These are phyloP conservation scores for Suhomyces panamericanus DNA, from an alignment of 1,139 yeast species.

Conservation along the genomic window DNA sequence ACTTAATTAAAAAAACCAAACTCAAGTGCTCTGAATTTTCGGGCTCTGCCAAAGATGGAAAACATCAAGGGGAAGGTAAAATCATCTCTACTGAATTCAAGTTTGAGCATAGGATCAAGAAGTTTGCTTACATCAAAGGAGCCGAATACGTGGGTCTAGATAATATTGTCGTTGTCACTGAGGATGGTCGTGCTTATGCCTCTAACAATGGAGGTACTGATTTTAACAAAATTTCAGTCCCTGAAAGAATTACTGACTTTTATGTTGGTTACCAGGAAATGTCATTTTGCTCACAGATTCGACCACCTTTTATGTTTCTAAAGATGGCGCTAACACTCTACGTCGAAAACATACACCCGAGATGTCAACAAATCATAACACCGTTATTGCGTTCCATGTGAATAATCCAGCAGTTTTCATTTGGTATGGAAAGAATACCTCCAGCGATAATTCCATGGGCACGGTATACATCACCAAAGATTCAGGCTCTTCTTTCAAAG, in stretches of 20 bases:
- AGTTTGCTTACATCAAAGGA: conserved; percentile 57
- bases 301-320: conserved; percentile 54
- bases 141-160: conserved; percentile 53
- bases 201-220: conserved; percentile 78
- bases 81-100: conserved; percentile 24
- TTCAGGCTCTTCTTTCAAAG: conserved; percentile 62
- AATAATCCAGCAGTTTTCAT: conserved; percentile 58
- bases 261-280: conserved; percentile 63
- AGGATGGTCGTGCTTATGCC: conserved; percentile 51
- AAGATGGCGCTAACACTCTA: conserved; percentile 68
- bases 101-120: conserved; percentile 48
- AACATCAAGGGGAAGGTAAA: conserved; percentile 26
- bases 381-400: conserved; percentile 58
- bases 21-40: conserved; percentile 29
- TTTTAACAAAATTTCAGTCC: conserved; percentile 51
- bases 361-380: conserved; percentile 29
- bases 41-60: conserved; percentile 23
- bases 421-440: conserved; percentile 64
- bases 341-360: conserved; percentile 50
- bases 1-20: conserved; percentile 30
- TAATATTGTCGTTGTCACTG: conserved; percentile 66
- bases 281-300: conserved; percentile 60
- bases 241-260: conserved; percentile 53
- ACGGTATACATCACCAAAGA: conserved; percentile 61
- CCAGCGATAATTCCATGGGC: conserved; percentile 42